phyloP scores from a whole-genome alignment of 106 monocot genomes.

The Ottelia alismoides region DNA sequence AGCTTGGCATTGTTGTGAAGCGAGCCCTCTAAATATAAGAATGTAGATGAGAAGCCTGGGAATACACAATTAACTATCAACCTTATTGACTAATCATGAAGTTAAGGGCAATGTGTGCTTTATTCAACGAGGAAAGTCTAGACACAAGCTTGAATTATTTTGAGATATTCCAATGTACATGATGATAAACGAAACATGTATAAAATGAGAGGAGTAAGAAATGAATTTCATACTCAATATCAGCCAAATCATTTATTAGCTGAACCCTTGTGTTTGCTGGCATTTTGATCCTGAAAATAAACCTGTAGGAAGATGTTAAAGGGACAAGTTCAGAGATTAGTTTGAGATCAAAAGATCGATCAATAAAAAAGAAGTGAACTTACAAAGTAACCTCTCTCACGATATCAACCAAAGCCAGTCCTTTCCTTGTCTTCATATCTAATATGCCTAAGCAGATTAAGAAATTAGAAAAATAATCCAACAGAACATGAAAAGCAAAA shows the following conservation, averaged over 20 bases:
- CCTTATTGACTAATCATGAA: too few species aligned
- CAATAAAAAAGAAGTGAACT: slow-evolving; percentile 5
- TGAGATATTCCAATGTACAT: too few species aligned
- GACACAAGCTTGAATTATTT: too few species aligned
- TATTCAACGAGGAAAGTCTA: too few species aligned
- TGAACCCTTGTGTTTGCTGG: slow-evolving; percentile 68
- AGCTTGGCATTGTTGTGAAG: too few species aligned
- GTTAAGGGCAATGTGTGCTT: too few species aligned
- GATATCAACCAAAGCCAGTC: slow-evolving; percentile 92
- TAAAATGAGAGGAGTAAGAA: too few species aligned
- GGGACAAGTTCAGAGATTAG: background rate
- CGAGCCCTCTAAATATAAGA: too few species aligned
- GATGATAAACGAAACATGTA: too few species aligned
- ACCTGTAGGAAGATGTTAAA: slow-evolving; percentile 31
- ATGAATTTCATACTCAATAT: slow-evolving; percentile 70
- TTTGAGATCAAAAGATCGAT: background rate
- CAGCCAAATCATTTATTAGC: slow-evolving; percentile 95
- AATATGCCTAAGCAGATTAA: slow-evolving; percentile 54
- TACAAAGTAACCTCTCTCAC: slow-evolving; percentile 93
- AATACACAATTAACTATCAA: too few species aligned
- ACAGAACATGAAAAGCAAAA: background rate
- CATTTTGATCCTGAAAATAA: slow-evolving; percentile 96
- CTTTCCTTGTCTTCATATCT: slow-evolving; percentile 86
- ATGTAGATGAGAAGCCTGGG: too few species aligned
- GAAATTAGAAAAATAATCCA: background rate